These are phyloP conservation scores for Termitomyces eurrhizus DNA, from an alignment of 768 basidiomycete species.

Conservation along the genomic window DNA sequence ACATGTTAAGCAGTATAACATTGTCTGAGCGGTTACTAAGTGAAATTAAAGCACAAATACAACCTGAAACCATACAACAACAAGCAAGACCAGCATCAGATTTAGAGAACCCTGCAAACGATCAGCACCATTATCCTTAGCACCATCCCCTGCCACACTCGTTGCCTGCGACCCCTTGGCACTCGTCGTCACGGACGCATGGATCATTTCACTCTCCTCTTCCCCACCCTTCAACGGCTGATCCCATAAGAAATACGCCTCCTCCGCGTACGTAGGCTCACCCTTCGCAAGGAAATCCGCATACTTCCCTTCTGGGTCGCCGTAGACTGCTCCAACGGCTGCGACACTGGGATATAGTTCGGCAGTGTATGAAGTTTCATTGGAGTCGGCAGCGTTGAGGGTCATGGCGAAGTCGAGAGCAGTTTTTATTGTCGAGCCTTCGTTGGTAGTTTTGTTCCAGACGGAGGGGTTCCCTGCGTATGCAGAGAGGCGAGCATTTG, in stretches of 20 bases:
- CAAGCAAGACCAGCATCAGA: neutral
- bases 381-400: neutral
- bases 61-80: neutral
- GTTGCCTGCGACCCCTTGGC: neutral
- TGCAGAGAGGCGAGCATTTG: constrained; percentile 50
- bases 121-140: neutral
- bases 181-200: neutral
- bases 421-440: constrained; percentile 53
- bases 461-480: constrained; percentile 41
- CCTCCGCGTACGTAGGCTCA: constrained; percentile 34
- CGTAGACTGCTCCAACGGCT: constrained; percentile 52
- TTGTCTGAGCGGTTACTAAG: too few species aligned
- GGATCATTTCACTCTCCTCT: constrained; percentile 6
- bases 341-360: constrained; percentile 59
- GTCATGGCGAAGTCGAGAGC: constrained; percentile 17
- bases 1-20: too few species aligned
- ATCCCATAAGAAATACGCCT: constrained; percentile 52
- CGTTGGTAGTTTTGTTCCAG: constrained; percentile 47
- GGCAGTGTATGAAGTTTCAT: constrained; percentile 33
- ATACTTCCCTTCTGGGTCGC: constrained; percentile 60
- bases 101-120: neutral
- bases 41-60: neutral
- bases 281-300: constrained; percentile 38
- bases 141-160: neutral
- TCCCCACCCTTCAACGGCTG: constrained; percentile 43